Percentiles rank a stretch among this genome's conserved stretches.
phyloP scores from a whole-genome alignment of 768 basidiomycete species.

The Leccinum broughii region DNA sequence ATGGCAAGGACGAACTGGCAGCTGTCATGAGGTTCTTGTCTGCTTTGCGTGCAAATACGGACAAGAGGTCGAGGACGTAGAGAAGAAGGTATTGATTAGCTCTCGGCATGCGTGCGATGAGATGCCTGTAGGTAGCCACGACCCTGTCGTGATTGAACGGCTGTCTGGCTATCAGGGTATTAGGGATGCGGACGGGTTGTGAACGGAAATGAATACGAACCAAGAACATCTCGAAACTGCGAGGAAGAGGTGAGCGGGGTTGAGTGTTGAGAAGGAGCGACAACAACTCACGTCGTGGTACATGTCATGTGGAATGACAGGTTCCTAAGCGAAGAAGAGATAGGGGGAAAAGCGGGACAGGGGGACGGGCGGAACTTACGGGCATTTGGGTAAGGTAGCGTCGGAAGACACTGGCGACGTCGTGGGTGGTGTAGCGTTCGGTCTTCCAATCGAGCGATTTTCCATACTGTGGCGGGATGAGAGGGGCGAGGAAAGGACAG shows the following conservation, averaged over 20 bases:
- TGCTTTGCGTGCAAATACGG: conserved; percentile 89
- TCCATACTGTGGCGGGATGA: conserved; percentile 65
- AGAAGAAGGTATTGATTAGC: conserved; percentile 95
- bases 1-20: conserved; percentile 59
- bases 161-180: conserved; percentile 52
- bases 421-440: conserved; percentile 88
- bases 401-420: conserved; percentile 95
- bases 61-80: conserved; percentile 93
- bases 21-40: conserved; percentile 97
- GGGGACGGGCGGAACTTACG: conserved; percentile 48
- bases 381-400: conserved; percentile 97
- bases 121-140: conserved; percentile 75
- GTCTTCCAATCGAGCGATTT: conserved; percentile 90
- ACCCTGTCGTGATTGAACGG: conserved; percentile 70
- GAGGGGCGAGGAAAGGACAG: background rate
- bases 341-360: conserved; percentile 4
- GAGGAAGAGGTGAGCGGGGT: conserved; percentile 10
- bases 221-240: conserved; percentile 78
- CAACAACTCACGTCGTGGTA: conserved; percentile 73
- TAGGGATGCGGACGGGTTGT: conserved; percentile 13
- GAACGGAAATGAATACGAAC: conserved; percentile 40
- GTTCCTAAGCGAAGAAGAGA: conserved; percentile 58
- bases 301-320: conserved; percentile 89
- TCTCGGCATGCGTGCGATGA: conserved; percentile 84
- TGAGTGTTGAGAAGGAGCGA: conserved; percentile 4